Evolutionary conservation across 2,329 filamentous ascomycete species (phyloP).

Genomic region (Aspergillus ustus): DNA sequence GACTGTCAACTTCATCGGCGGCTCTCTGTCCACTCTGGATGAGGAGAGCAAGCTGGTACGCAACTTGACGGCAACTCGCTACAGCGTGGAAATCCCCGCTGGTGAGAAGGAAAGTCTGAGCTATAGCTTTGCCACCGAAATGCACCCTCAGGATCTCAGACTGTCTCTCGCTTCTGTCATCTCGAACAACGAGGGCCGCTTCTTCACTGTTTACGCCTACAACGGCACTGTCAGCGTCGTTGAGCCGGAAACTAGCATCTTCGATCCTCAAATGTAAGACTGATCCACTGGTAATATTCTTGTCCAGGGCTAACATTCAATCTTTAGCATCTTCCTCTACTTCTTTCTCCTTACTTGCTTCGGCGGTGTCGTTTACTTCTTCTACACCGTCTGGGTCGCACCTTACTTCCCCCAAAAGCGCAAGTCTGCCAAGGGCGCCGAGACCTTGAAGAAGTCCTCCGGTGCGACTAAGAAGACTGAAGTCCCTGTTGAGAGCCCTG

Average conservation of each 20-base stretch:
- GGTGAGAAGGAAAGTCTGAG: slow-evolving; percentile 77
- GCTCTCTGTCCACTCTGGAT: slow-evolving; percentile 68
- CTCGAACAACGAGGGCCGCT: slow-evolving; percentile 65
- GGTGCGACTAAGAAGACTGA: slow-evolving; percentile 72
- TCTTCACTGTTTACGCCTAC: slow-evolving; percentile 80
- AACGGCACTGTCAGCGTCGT: slow-evolving; percentile 85
- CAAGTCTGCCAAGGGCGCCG: slow-evolving; percentile 63
- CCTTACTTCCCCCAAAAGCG: slow-evolving; percentile 88
- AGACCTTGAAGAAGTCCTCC: slow-evolving; percentile 66
- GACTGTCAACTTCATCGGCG: slow-evolving; percentile 75
- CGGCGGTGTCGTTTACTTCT: slow-evolving; percentile 84
- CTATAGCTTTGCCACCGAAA: slow-evolving; percentile 85
- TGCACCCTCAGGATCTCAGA: slow-evolving; percentile 87
- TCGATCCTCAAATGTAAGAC: slow-evolving; percentile 89
- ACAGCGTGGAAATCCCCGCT: slow-evolving; percentile 73
- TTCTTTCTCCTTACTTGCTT: slow-evolving; percentile 82
- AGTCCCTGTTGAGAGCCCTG: slow-evolving; percentile 68
- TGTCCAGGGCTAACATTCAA: slow-evolving; percentile 10
- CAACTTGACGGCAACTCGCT: slow-evolving; percentile 81
- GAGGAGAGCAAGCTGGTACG: slow-evolving; percentile 68
- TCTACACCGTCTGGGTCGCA: slow-evolving; percentile 98
- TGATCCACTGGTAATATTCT: not conserved
- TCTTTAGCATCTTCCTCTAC: slow-evolving; percentile 89
- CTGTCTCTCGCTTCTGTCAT: slow-evolving; percentile 79
- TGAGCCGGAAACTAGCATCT: slow-evolving; percentile 86